Evolutionary conservation across 2,329 filamentous ascomycete species (phyloP), one percentile per base, ranked within the genome.

Genomic region (Venturia carpophila): DNA sequence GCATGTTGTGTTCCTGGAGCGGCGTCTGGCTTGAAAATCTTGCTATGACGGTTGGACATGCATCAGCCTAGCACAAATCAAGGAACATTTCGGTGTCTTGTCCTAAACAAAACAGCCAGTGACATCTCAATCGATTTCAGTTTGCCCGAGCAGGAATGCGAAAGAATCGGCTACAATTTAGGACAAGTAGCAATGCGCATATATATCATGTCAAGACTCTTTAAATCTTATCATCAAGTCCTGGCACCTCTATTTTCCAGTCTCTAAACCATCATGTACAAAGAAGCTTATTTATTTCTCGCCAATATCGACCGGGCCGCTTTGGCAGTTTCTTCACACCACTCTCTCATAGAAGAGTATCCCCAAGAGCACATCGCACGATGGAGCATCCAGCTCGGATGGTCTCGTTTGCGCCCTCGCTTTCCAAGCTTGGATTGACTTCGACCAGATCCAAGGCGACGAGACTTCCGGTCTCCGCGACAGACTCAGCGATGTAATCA

Each of bases 351-450:
- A 97, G 79, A 71, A 97, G 78, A 62, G 90, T 95, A 80, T 99
- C 94, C 24, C 94, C 94, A 69, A 97, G 79, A 5, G 92, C 93
- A 74, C 93, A 97, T 66, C 94, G 83, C 62, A 97, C 91, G 70
- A 99, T 82, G 52, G 91, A 96, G 76, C 92, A 94, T 6, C 93
- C 94, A 2, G 93, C 91, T 63, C 93, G 80, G 66, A 97, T 88
- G 0, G 94, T 99, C 78, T 97, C 92, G 65, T 84, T 83, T 1
- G 90, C 91, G 6, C 90, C 91, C 67, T 82, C 69, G 67, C 70
- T 70, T 70, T 78, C 73, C 42, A 83, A 72, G 67, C 78, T 80
- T 15, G 81, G 77, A 62, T 83, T 82, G 43, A 84, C 75, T 73
- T 80, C 79, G 2, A 84, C 82, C 27, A 87, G 79, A 69, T 85